These are phyloP conservation scores for Daldinia caldariorum DNA, from an alignment of 495 filamentous ascomycete species.

Conservation along the genomic window DNA sequence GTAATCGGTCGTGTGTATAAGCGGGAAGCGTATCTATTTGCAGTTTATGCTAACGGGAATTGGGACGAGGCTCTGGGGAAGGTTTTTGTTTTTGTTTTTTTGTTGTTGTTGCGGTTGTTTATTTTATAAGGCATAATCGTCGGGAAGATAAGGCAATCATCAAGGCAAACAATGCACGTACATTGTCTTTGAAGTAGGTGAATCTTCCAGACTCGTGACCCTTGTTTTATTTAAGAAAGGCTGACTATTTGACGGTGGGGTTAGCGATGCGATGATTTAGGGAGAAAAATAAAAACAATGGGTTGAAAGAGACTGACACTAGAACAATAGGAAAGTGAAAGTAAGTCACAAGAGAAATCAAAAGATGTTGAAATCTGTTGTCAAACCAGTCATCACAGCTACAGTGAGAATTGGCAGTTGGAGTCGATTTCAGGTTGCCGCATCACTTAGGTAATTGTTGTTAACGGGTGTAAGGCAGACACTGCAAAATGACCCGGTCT, in stretches of 20 bases:
- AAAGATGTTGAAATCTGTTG: conserved; percentile 1
- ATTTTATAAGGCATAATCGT: background rate
- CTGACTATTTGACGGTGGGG: background rate
- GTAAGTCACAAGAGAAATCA: background rate
- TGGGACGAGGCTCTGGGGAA: background rate
- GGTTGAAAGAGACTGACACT: background rate
- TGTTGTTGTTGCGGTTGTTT: too few relatives aligned
- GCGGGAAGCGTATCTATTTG: background rate
- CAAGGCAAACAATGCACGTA: conserved; percentile 14
- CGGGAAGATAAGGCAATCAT: background rate
- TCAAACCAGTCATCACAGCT: background rate
- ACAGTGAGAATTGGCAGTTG: background rate
- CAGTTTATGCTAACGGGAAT: background rate
- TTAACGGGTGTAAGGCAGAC: conserved; percentile 7
- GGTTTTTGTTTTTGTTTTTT: background rate
- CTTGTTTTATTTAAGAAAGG: background rate
- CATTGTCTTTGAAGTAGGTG: conserved; percentile 17
- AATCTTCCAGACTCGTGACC: conserved; percentile 30
- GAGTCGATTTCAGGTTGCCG: conserved; percentile 16
- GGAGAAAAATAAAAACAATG: background rate
- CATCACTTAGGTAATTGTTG: conserved; percentile 9
- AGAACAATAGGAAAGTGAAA: background rate
- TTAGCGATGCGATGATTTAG: conserved; percentile 5
- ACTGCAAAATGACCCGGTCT: conserved; percentile 9
- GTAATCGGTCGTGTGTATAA: background rate